phyloP scores from a whole-genome alignment of 257 asterid genomes.

The Solanum lignicaule region DNA sequence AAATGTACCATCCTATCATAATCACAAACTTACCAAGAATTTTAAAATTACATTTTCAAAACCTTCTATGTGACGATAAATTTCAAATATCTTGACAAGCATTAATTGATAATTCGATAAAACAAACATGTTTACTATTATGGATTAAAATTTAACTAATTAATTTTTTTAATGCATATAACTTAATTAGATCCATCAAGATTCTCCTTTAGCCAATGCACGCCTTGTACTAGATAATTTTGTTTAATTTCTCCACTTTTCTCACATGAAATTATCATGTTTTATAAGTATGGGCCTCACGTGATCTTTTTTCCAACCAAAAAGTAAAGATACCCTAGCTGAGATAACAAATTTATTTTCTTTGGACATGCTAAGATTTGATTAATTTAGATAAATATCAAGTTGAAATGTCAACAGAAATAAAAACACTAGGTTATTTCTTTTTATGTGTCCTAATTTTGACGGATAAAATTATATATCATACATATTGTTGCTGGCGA shows the following conservation, averaged over 20 bases:
- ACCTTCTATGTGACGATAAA: background rate
- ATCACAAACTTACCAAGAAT: background rate
- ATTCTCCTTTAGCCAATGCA: background rate
- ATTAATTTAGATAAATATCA: no score
- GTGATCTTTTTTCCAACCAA: background rate
- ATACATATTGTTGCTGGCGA: no score
- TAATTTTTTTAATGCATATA: no score
- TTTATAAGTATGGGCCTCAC: background rate
- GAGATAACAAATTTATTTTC: background rate
- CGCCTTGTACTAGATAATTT: background rate
- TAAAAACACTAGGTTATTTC: no score
- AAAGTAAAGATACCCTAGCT: background rate
- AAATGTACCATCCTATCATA: background rate
- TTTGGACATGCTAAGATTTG: no score
- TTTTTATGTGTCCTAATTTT: no score
- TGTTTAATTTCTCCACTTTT: no score
- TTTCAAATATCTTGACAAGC: background rate
- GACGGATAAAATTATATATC: no score
- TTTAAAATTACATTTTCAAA: background rate
- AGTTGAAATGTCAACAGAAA: accelerated
- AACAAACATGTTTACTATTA: no score
- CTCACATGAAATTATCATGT: background rate
- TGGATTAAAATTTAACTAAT: background rate
- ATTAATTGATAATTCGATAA: background rate
- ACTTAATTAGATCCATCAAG: background rate